Conservation (phyloP, 306 rosid genomes). For the Dicorynia guianensis region DNA sequence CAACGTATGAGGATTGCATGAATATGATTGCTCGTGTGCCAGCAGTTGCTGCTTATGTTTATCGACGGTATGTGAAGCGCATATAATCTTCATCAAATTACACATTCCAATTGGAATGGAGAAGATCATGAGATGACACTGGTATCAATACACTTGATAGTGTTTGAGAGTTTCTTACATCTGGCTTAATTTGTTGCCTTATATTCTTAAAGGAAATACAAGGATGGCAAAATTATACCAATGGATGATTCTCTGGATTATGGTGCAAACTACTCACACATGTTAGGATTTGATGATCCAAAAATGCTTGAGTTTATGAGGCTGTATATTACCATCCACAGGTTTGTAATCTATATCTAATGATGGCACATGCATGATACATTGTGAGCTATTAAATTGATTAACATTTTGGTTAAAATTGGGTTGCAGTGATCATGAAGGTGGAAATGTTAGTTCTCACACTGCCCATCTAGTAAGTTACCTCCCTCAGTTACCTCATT, state of each 20-base stretch:
- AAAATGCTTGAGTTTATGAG: constrained; percentile 94
- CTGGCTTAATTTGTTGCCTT: constrained; percentile 36
- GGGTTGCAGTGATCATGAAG: constrained; percentile 94
- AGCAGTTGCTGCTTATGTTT: constrained; percentile 86
- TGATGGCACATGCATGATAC: constrained; percentile 1
- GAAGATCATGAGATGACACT: constrained; percentile 27
- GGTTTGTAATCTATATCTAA: constrained; percentile 59
- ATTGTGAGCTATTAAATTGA: constrained; percentile 25
- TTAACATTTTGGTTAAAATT: constrained; percentile 33
- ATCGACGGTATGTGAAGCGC: constrained; percentile 72
- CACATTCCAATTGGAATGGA: constrained; percentile 19
- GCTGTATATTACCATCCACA: constrained; percentile 94
- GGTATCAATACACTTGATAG: constrained; percentile 17
- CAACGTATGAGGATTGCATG: constrained; percentile 93
- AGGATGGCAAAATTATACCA: constrained; percentile 78
- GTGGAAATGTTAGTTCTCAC: constrained; percentile 98
- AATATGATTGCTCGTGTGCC: constrained; percentile 94
- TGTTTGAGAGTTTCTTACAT: constrained; percentile 36
- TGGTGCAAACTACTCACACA: constrained; percentile 91
- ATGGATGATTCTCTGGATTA: constrained; percentile 87
- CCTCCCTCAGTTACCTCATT: constrained; percentile 29
- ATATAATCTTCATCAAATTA: constrained; percentile 28
- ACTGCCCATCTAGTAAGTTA: constrained; percentile 88
- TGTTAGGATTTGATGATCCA: constrained; percentile 92
- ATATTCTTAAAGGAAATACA: constrained; percentile 72